Evolutionary conservation across 1,284 basidiomycete genomes (phyloP), one percentile per base, ranked within the genome.

Genomic region (Garcileccinum viscosum): DNA sequence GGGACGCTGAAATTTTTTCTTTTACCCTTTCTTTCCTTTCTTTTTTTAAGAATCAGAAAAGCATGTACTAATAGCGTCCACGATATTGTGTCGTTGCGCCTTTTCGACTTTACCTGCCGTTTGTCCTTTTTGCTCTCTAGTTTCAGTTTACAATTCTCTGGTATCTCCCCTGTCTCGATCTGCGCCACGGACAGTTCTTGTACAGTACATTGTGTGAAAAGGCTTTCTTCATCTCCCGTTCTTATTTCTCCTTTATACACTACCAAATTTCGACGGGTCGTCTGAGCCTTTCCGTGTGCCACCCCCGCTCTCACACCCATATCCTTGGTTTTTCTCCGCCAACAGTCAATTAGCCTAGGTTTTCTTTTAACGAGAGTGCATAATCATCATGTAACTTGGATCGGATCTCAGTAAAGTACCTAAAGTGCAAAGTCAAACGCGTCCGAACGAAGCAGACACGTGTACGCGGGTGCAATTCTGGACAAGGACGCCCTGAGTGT

Each of bases 161-260:
- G 37, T 59, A 19, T 66, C 33, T 53, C 32, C 12, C n/a, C 14
- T 68, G 63, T 67, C 47, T 42, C 50, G 12, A 53, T 63, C 40
- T 64, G 32, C 22, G 64, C 66, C 67, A 30, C 53, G 70, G 69
- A 75, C 70, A 72, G 70, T 71, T 69, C 66, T 30, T 73, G 78
- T 77, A 76, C 68, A 70, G n/a, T 77, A 78, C 66, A 60, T 67
- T 72, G 44, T 75, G 68, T 75, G 64, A 64, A 65, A 42, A 59
- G 66, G 58, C 64, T 15, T 32, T 35, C 50, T 53, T 62, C 32
- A 15, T 59, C 40, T 64, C 58, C 64, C 70, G 72, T 80, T 70
- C 77, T 81, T 79, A 81, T 79, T 81, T 74, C 71, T 80, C 75
- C 42, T 76, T 81, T 81, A 80, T 79, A 72, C 68, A 63, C 47